These are phyloP conservation scores for Pisolithus thermaeus DNA, from an alignment of 1,284 basidiomycete genomes.

Conservation along the genomic window DNA sequence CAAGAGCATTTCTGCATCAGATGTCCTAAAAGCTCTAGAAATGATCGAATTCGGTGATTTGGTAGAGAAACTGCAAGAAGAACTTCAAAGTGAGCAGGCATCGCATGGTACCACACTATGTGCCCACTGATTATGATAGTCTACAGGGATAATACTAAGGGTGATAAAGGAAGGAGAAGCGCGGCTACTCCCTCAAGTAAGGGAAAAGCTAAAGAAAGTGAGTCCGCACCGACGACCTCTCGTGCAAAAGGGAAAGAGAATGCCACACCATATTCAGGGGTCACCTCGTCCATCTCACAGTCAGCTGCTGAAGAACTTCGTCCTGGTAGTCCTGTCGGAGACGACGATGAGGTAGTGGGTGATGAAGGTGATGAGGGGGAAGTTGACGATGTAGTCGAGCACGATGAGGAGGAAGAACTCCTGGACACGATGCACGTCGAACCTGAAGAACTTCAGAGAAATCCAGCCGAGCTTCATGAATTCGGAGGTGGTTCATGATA, in stretches of 20 bases:
- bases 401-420: slow-evolving; percentile 27
- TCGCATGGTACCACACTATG: not conserved
- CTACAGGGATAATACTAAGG: slow-evolving; percentile 53
- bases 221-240: slow-evolving; percentile 17
- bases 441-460: slow-evolving; percentile 28
- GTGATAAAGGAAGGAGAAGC: slow-evolving; percentile 46
- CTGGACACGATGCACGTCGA: slow-evolving; percentile 31
- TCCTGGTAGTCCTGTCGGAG: slow-evolving; percentile 14
- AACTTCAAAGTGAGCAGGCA: slow-evolving; percentile 56
- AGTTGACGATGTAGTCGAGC: slow-evolving; percentile 26
- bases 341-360: slow-evolving; percentile 19
- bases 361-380: slow-evolving; percentile 27
- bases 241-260: slow-evolving; percentile 35
- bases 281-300: slow-evolving; percentile 15
- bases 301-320: slow-evolving; percentile 12
- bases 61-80: slow-evolving; percentile 59
- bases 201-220: slow-evolving; percentile 25
- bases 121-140: slow-evolving; percentile 30
- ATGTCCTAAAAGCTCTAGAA: slow-evolving; percentile 83
- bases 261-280: slow-evolving; percentile 22
- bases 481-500: not conserved
- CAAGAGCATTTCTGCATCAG: slow-evolving; percentile 83
- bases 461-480: slow-evolving; percentile 26
- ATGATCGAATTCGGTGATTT: slow-evolving; percentile 77
- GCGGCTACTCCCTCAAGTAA: slow-evolving; percentile 21